phyloP scores from a whole-genome alignment of 2,329 filamentous ascomycete genomes.

The Colletotrichum karsti region DNA sequence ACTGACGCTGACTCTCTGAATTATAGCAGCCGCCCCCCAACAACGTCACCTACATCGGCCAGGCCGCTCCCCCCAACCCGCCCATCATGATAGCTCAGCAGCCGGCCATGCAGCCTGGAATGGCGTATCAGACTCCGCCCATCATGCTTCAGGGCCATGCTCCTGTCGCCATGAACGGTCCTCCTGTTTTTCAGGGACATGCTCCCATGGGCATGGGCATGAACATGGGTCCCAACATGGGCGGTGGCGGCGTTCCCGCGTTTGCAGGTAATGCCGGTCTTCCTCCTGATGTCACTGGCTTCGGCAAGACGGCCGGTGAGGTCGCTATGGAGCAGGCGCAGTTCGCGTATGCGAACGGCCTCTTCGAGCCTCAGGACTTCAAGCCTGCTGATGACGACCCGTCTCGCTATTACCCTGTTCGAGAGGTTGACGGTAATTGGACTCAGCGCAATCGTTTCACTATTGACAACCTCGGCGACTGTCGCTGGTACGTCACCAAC shows the following conservation, averaged over 20 bases:
- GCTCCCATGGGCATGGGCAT: constrained; percentile 18
- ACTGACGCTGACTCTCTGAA: constrained; percentile 28
- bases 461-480: constrained; percentile 65
- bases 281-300: constrained; percentile 58
- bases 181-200: constrained; percentile 10
- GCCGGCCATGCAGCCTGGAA: constrained; percentile 37
- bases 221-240: constrained; percentile 5
- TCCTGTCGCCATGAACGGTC: constrained; percentile 14
- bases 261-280: constrained; percentile 48
- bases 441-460: constrained; percentile 66
- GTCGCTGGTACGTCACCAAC: constrained; percentile 67
- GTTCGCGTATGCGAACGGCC: constrained; percentile 57
- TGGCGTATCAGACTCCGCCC: constrained; percentile 5
- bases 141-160: constrained; percentile 43
- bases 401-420: constrained; percentile 67
- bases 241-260: constrained; percentile 12
- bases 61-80: constrained; percentile 33
- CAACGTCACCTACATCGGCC: constrained; percentile 36
- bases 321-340: constrained; percentile 55
- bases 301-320: constrained; percentile 61
- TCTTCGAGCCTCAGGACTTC: constrained; percentile 68
- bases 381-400: constrained; percentile 69
- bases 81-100: constrained; percentile 43
- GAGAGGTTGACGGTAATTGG: constrained; percentile 69
- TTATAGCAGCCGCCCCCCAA: constrained; percentile 39